Evolutionary conservation across 1,284 basidiomycete genomes (phyloP).

Genomic region (Ceratobasidium sp.): DNA sequence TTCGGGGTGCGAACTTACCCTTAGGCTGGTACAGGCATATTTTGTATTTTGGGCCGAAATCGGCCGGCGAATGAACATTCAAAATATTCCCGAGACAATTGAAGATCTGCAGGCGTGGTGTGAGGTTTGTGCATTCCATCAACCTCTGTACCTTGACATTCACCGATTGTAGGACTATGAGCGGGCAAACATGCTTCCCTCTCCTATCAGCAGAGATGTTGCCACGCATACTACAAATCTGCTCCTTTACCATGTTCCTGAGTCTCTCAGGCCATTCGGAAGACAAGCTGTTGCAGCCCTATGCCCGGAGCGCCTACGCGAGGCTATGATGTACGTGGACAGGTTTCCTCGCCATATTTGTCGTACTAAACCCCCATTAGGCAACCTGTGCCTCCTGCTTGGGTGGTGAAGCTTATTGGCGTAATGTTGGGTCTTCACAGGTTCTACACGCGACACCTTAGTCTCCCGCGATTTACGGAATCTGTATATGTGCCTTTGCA

Average conservation of each 20-base stretch:
- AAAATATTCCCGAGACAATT: conserved; percentile 33
- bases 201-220: conserved; percentile 20
- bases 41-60: conserved; percentile 39
- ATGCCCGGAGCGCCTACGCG: conserved; percentile 19
- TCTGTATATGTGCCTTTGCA: conserved; percentile 5
- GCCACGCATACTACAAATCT: not conserved
- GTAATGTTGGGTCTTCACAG: not conserved
- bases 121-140: conserved; percentile 13
- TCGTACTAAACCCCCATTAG: not conserved
- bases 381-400: conserved; percentile 31
- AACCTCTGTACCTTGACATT: not conserved
- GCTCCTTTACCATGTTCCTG: conserved; percentile 31
- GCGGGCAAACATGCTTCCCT: conserved; percentile 27
- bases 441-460: not conserved
- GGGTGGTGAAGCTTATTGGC: not conserved
- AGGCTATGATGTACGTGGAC: conserved; percentile 11
- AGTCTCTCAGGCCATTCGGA: conserved; percentile 2
- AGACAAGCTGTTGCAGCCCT: conserved; percentile 27
- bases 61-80: conserved; percentile 30
- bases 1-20: not conserved
- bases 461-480: conserved; percentile 15
- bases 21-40: not conserved
- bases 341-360: not conserved
- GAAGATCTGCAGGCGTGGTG: conserved; percentile 23
- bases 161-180: conserved; percentile 22